phyloP scores from a whole-genome alignment of 768 basidiomycete species.

The Kondoa subrosea region DNA sequence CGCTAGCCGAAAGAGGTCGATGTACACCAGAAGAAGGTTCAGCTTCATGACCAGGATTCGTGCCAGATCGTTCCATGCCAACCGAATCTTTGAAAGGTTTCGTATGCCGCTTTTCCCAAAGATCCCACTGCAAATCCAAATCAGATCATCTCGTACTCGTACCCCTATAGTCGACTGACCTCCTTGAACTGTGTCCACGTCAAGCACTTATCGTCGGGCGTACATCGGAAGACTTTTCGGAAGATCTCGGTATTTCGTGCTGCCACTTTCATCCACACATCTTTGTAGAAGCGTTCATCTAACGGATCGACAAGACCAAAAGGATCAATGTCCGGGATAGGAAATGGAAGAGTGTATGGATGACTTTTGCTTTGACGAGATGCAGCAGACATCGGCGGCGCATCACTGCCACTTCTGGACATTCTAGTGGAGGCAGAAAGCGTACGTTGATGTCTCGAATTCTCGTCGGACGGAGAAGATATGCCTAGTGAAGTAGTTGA shows the following conservation, averaged over 20 bases:
- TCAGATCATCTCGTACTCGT: neutral
- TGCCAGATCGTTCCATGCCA: conserved; percentile 13
- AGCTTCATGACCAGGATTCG: conserved; percentile 31
- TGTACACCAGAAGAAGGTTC: conserved; percentile 23
- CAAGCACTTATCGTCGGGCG: conserved; percentile 79
- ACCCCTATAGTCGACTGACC: neutral
- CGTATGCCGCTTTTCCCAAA: conserved; percentile 48
- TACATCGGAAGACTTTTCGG: conserved; percentile 80
- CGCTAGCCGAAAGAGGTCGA: neutral
- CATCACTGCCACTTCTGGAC: neutral
- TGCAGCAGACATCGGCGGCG: neutral
- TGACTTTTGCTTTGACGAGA: neutral
- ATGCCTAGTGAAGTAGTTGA: conserved; percentile 7
- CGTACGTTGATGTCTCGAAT: neutral
- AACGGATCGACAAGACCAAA: conserved; percentile 78
- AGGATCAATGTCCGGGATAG: conserved; percentile 55
- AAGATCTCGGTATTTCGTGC: conserved; percentile 89
- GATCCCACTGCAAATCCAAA: conserved; percentile 43
- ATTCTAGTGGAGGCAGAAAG: neutral
- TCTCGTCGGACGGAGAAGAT: conserved; percentile 5
- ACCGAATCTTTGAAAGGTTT: conserved; percentile 14
- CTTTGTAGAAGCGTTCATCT: conserved; percentile 69
- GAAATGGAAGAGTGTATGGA: conserved; percentile 39
- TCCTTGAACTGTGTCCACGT: conserved; percentile 95
- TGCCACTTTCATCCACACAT: conserved; percentile 57